These are phyloP conservation scores for Aspergillaceae sp. DNA, from an alignment of 2,329 filamentous ascomycete genomes.

Conservation along the genomic window DNA sequence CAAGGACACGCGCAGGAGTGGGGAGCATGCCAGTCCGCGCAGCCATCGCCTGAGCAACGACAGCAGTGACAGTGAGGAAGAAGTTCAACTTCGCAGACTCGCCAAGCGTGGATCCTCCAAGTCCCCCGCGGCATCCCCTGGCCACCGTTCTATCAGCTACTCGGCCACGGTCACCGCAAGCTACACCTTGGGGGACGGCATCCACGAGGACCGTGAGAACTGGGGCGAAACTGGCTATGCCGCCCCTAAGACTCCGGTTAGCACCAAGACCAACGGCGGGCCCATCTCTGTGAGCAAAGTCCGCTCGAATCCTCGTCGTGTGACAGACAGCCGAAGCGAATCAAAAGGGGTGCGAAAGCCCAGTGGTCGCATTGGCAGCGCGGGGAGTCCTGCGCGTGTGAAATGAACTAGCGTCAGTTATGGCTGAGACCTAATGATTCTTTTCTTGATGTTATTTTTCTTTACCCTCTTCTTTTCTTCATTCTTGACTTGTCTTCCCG, in stretches of 20 bases:
- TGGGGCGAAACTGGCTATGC: slow-evolving; percentile 36
- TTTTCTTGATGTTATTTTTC: slow-evolving; percentile 2
- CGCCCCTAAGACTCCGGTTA: slow-evolving; percentile 46
- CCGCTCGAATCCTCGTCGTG: slow-evolving; percentile 45
- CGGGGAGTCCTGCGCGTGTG: slow-evolving; percentile 26
- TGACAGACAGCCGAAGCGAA: slow-evolving; percentile 31
- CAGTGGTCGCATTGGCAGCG: slow-evolving; percentile 40
- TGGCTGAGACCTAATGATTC: not conserved
- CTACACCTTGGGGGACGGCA: slow-evolving; percentile 55
- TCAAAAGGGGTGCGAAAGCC: slow-evolving; percentile 37
- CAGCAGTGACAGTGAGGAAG: slow-evolving; percentile 66
- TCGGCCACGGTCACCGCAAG: slow-evolving; percentile 64
- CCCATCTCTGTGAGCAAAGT: slow-evolving; percentile 54
- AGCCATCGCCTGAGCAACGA: slow-evolving; percentile 51
- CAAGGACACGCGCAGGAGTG: slow-evolving; percentile 18
- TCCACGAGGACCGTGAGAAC: slow-evolving; percentile 60
- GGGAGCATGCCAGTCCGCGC: slow-evolving; percentile 39
- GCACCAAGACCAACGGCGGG: slow-evolving; percentile 45
- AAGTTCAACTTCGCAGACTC: slow-evolving; percentile 67
- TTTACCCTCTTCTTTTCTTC: slow-evolving; percentile 8
- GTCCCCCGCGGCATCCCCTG: slow-evolving; percentile 55
- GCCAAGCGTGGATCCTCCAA: slow-evolving; percentile 54
- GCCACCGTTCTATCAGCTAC: slow-evolving; percentile 64
- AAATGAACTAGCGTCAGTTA: slow-evolving; percentile 9
- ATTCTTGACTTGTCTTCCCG: slow-evolving; percentile 2